Percentiles rank a stretch among this genome's conserved stretches.
Conservation (phyloP, 2,329 filamentous ascomycete genomes). For the Arthrinium phaeospermum region DNA sequence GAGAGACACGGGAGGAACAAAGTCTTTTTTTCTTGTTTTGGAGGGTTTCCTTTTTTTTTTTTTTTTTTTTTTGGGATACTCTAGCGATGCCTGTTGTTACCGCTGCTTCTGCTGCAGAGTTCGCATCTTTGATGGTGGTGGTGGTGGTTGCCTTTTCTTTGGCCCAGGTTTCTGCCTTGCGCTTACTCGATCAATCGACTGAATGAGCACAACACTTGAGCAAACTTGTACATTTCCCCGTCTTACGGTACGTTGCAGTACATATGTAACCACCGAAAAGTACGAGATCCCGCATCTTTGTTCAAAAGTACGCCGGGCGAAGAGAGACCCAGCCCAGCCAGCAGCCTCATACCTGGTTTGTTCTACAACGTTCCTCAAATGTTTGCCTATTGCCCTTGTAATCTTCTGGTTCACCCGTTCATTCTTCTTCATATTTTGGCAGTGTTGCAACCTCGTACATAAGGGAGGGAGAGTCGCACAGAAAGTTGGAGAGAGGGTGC, state of each 20-base stretch:
- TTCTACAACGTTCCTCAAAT: background rate
- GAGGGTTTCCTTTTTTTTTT: background rate
- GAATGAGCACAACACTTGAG: background rate
- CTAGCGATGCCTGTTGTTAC: background rate
- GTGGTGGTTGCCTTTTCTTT: background rate
- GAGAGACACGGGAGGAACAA: background rate
- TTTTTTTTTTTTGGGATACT: no score
- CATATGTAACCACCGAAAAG: background rate
- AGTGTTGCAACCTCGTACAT: background rate
- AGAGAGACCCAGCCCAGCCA: background rate
- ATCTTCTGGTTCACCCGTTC: background rate
- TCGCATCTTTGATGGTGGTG: background rate
- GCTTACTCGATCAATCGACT: background rate
- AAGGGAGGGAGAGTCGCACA: background rate
- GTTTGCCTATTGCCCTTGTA: background rate
- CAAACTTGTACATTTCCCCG: background rate
- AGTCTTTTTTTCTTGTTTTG: background rate
- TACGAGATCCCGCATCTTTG: background rate
- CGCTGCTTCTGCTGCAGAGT: background rate
- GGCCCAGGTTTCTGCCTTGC: conserved; percentile 3
- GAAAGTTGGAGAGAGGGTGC: background rate
- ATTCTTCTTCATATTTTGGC: background rate
- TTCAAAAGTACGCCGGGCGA: background rate
- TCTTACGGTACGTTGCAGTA: background rate
- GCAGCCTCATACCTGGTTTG: background rate